Conservation (phyloP, 2,329 filamentous ascomycete species). For the Berkeleyomyces basicola region DNA sequence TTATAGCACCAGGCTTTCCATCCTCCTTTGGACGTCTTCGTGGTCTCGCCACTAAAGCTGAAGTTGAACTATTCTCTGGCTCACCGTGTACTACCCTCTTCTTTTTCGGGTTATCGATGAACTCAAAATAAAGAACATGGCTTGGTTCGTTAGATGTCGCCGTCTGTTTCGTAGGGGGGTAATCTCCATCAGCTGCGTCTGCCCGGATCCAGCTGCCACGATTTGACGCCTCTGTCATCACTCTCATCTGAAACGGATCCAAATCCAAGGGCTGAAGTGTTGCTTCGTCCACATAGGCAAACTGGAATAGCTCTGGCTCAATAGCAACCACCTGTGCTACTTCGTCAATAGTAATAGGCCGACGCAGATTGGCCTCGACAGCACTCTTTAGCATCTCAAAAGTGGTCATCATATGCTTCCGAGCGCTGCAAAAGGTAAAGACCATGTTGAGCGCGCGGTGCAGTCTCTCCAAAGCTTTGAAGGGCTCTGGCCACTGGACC, state of each 20-base stretch:
- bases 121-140: conserved; percentile 80
- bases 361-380: conserved; percentile 68
- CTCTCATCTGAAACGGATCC: neutral
- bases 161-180: neutral
- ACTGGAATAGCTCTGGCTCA: conserved; percentile 62
- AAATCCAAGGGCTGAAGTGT: conserved; percentile 61
- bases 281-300: conserved; percentile 73
- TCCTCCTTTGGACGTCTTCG: conserved; percentile 82
- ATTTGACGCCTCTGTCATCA: neutral
- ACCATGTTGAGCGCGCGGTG: conserved; percentile 81
- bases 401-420: conserved; percentile 82
- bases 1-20: conserved; percentile 16
- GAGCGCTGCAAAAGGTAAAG: conserved; percentile 85
- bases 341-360: conserved; percentile 54
- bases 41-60: conserved; percentile 44
- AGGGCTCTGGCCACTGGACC: conserved; percentile 52
- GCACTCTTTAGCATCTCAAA: conserved; percentile 74
- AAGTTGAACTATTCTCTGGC: neutral
- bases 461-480: conserved; percentile 56
- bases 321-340: conserved; percentile 67
- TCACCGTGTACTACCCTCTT: neutral
- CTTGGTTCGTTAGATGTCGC: neutral
- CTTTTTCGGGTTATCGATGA: conserved; percentile 48
- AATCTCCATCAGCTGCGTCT: neutral
- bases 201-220: conserved; percentile 1